Conservation (phyloP, 2,329 filamentous ascomycete species). For the Sporothrix dimorphospora region DNA sequence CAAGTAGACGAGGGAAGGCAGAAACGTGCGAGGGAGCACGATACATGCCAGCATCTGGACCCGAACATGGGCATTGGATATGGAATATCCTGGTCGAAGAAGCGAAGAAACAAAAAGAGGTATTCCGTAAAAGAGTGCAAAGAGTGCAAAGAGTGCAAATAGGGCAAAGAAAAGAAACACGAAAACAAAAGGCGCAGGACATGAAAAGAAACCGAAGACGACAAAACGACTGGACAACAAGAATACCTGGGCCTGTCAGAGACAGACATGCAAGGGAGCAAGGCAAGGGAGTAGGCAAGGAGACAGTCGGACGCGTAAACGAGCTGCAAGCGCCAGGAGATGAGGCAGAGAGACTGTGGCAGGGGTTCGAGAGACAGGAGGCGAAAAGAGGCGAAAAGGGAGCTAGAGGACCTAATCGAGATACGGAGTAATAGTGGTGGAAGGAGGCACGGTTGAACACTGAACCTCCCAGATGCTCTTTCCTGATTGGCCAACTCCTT, state of each 20-base stretch:
- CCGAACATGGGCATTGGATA: not conserved
- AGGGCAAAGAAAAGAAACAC: not conserved
- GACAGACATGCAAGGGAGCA: constrained; percentile 12
- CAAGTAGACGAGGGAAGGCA: constrained; percentile 11
- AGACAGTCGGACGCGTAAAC: not conserved
- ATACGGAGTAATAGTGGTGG: not conserved
- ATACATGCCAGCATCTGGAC: not conserved
- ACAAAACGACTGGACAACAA: not conserved
- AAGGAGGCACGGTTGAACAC: not conserved
- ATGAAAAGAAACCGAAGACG: not conserved
- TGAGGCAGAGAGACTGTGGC: not conserved
- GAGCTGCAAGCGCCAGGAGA: constrained; percentile 1
- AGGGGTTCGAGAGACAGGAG: not conserved
- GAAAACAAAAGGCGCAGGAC: constrained; percentile 10
- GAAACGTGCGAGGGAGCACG: constrained; percentile 11
- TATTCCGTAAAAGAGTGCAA: not conserved
- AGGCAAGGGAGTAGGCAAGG: constrained; percentile 18
- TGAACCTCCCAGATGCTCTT: not conserved
- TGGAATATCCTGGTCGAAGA: not conserved
- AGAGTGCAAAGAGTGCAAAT: not conserved
- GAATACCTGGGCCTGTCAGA: not conserved
- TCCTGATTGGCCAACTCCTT: constrained; percentile 5
- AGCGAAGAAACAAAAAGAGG: too few species aligned
- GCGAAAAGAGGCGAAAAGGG: not conserved
- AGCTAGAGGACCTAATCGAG: not conserved